Base-by-base conservation (phyloP, 2,329 filamentous ascomycete genomes). In the Zalaria sp. region DNA sequence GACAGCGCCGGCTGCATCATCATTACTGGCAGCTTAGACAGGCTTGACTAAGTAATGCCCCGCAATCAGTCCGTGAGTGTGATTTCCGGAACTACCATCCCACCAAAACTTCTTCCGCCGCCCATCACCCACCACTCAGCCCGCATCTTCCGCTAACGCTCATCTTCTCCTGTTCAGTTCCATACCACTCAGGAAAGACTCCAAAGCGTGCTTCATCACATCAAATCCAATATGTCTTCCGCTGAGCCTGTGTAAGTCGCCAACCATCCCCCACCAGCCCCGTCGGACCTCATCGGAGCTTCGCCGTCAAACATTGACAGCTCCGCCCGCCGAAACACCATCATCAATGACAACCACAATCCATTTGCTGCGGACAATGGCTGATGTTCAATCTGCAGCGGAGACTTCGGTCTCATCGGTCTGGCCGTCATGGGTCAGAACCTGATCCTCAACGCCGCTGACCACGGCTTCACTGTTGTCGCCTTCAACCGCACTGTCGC, bases 401-500 rank as follows among this genome's bases (percentile, higher is more conserved):
- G 67, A 58, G 68, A 71, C 59, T 69, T 69, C 58, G 67, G 68
- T 60, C 65, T 71, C 57, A 71, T 71, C 55, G 68, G 68, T 58
- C 59, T 71, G 51, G 67, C 66, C 46, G 59, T 62, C 56, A 67
- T 69, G 66, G 67, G 67, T 51, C 67, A 71, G 63, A 71, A 71
- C 61, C 57, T 71, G 59, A 71, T 71, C 60, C 64, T 71, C 54
- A 71, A 71, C 58, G 68, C 68, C 53, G 68, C 67, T 51, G 68
- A 71, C 55, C 68, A 71, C 54, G 67, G 88, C 61, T 96, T 93
- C 79, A 96, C 86, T 63, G 85, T 98, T 61, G 83, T 89, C 68
- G 91, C 89, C 56, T 98, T 83, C 80, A 98, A 98, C 82, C 84
- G 91, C 68, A 98, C 91, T 57, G 85, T 95, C 56, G 79, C 86